Percentiles rank a stretch among this genome's conserved stretches.
These are phyloP conservation scores for Aspergillus texensis DNA, from an alignment of 2,329 filamentous ascomycete species.

Conservation along the genomic window DNA sequence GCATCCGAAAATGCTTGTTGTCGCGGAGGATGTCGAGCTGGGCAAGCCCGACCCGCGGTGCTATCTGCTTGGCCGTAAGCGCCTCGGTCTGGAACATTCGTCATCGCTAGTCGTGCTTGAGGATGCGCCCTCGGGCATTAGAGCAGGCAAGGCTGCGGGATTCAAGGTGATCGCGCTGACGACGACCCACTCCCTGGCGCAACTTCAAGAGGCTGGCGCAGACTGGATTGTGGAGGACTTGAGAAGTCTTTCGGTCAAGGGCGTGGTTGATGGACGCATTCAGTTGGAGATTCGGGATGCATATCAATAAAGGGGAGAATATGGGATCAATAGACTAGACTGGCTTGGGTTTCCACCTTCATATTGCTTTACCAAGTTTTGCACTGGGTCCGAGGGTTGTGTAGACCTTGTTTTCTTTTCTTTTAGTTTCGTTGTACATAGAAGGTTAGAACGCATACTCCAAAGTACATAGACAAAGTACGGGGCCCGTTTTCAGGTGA, in stretches of 20 bases:
- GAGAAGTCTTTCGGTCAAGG: slow-evolving; percentile 67
- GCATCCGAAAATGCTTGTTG: slow-evolving; percentile 67
- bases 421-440: slow-evolving; percentile 6
- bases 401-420: neutral
- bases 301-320: slow-evolving; percentile 32
- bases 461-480: slow-evolving; percentile 6
- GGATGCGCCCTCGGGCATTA: slow-evolving; percentile 84
- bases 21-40: slow-evolving; percentile 72
- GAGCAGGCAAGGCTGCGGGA: slow-evolving; percentile 80
- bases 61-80: slow-evolving; percentile 68
- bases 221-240: slow-evolving; percentile 87
- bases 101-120: slow-evolving; percentile 74
- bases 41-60: slow-evolving; percentile 79
- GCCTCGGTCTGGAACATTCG: slow-evolving; percentile 55
- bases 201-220: slow-evolving; percentile 74
- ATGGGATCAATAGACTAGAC: slow-evolving; percentile 1
- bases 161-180: slow-evolving; percentile 82
- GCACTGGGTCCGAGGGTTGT: neutral
- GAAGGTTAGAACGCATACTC: slow-evolving; percentile 1
- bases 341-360: neutral
- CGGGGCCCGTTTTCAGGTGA: slow-evolving; percentile 2
- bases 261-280: slow-evolving; percentile 60
- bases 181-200: slow-evolving; percentile 76
- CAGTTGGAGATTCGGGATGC: slow-evolving; percentile 70
- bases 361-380: neutral